Evolutionary conservation across 352 stramenopile species (phyloP).

Genomic region (Pythium biforme): DNA sequence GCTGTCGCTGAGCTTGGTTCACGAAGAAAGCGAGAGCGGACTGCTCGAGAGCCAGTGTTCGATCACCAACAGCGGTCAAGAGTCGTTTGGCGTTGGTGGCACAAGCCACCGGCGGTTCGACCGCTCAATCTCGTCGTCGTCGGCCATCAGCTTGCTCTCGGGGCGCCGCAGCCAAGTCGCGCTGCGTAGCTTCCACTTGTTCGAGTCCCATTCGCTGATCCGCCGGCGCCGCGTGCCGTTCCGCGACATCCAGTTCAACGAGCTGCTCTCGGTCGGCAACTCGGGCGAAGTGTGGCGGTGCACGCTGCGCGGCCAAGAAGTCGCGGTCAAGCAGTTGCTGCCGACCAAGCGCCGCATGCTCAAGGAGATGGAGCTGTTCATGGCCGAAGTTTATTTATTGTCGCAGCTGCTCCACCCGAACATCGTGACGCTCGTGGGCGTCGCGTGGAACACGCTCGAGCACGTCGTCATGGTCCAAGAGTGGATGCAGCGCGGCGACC

Average conservation of each 20-base stretch:
- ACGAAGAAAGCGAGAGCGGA: constrained; percentile 3
- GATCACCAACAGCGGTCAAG: constrained; percentile 1
- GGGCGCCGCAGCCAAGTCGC: constrained; percentile 47
- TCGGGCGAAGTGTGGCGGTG: constrained; percentile 77
- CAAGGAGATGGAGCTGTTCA: constrained; percentile 76
- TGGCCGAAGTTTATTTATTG: constrained; percentile 76
- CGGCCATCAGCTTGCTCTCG: constrained; percentile 25
- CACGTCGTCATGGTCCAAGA: constrained; percentile 76
- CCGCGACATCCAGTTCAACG: constrained; percentile 52
- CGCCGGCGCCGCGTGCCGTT: constrained; percentile 47
- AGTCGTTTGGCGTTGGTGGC: not conserved
- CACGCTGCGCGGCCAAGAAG: constrained; percentile 39
- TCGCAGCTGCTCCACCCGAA: constrained; percentile 63
- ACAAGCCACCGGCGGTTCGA: not conserved
- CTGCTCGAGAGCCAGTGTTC: not conserved
- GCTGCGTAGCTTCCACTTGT: constrained; percentile 60
- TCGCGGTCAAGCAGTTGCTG: constrained; percentile 71
- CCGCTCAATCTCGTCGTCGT: constrained; percentile 25
- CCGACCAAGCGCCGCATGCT: constrained; percentile 46
- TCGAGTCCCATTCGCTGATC: constrained; percentile 64
- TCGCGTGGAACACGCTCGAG: constrained; percentile 72
- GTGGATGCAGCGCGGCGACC: constrained; percentile 67
- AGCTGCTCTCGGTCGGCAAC: constrained; percentile 45
- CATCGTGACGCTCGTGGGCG: constrained; percentile 59
- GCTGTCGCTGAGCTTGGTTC: constrained; percentile 2